Conservation (phyloP, 441 rosid genomes). For the Breynia disticha region DNA sequence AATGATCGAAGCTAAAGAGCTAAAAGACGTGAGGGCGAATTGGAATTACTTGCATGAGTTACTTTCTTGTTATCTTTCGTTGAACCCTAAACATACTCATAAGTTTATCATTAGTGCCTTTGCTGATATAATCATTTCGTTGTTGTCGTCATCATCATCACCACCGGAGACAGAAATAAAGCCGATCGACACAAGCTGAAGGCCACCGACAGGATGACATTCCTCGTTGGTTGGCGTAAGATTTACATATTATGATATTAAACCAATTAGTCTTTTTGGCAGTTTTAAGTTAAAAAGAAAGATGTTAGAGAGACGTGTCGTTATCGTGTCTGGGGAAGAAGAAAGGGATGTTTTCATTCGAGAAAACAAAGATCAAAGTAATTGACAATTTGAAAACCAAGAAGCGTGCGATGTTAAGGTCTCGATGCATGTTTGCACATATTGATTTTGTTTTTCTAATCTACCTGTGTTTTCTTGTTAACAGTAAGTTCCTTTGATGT, state of each 20-base stretch:
- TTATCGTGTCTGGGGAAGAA: slow-evolving; percentile 9
- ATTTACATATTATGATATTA: neutral
- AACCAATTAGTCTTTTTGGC: neutral
- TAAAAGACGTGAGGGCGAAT: slow-evolving; percentile 33
- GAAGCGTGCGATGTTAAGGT: slow-evolving; percentile 24
- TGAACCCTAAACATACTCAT: slow-evolving; percentile 67
- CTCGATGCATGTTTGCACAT: slow-evolving; percentile 17
- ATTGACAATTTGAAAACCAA: slow-evolving; percentile 19
- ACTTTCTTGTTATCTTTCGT: slow-evolving; percentile 55
- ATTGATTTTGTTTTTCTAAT: neutral
- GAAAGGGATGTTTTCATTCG: slow-evolving; percentile 13
- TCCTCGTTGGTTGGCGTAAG: slow-evolving; percentile 7
- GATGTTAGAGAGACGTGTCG: slow-evolving; percentile 3
- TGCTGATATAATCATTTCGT: slow-evolving; percentile 46
- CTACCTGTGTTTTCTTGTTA: neutral
- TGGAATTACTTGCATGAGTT: slow-evolving; percentile 71
- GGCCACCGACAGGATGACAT: slow-evolving; percentile 11
- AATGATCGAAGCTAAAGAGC: slow-evolving; percentile 72
- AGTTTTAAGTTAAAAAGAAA: neutral
- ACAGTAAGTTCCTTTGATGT: no score
- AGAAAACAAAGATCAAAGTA: slow-evolving; percentile 17
- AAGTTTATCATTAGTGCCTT: slow-evolving; percentile 66
- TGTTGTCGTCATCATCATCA: slow-evolving; percentile 28
- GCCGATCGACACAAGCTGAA: no score
- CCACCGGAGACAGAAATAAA: slow-evolving; percentile 12